Percentiles rank a stretch among this genome's conserved stretches.
These are phyloP conservation scores for Seiridium unicorne DNA, from an alignment of 2,329 filamentous ascomycete genomes.

Conservation along the genomic window DNA sequence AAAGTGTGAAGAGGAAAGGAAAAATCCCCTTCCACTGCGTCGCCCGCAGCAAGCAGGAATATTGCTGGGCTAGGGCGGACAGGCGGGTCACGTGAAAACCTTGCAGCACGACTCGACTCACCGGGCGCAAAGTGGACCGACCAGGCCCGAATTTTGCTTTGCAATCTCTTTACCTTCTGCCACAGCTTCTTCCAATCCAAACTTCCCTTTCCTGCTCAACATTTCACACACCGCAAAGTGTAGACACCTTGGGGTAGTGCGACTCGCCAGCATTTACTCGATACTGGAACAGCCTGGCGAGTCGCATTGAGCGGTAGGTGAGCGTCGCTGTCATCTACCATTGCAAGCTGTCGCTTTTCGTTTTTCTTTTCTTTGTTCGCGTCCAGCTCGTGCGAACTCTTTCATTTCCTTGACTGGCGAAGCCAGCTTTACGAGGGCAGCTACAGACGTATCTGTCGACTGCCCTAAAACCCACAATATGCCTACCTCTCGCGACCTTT, in stretches of 20 bases:
- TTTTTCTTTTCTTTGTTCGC: too few species aligned
- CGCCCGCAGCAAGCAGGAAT: not conserved
- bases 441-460: too few species aligned
- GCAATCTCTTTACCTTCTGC: not conserved
- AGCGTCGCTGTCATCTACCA: too few species aligned
- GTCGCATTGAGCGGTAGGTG: too few species aligned
- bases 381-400: too few species aligned
- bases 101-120: not conserved
- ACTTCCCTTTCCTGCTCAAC: not conserved
- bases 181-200: not conserved
- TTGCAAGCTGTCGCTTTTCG: too few species aligned
- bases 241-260: too few species aligned
- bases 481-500: constrained; percentile 59
- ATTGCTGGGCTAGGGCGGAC: not conserved
- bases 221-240: not conserved
- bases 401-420: too few species aligned
- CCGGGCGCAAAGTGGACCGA: too few species aligned
- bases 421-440: too few species aligned
- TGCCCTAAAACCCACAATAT: constrained; percentile 48
- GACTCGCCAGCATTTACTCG: too few species aligned
- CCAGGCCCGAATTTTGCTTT: not conserved
- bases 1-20: constrained; percentile 41
- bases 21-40: constrained; percentile 7
- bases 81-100: not conserved
- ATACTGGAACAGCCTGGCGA: too few species aligned